A percentile compares a stretch with the other conserved stretches of the same genome.
These are phyloP conservation scores for Tricholoma flavovirens DNA, from an alignment of 768 basidiomycete genomes.

Conservation along the genomic window DNA sequence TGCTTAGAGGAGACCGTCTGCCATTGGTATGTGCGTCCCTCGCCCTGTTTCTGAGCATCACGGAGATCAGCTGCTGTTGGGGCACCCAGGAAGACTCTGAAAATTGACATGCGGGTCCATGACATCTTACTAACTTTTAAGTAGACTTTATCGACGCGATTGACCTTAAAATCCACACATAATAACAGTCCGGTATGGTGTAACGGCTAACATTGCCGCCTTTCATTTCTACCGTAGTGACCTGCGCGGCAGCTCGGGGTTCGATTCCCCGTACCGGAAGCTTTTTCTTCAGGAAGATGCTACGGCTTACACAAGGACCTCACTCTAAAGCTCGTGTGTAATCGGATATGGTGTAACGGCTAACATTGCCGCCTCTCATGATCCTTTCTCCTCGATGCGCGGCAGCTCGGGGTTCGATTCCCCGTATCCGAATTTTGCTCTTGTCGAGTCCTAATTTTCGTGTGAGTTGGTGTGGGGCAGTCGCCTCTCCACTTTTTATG, in stretches of 20 bases:
- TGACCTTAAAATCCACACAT: too few relatives aligned
- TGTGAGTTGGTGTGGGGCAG: too few relatives aligned
- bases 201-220: conserved; percentile 59
- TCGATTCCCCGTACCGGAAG: conserved; percentile 53
- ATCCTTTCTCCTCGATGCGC: conserved; percentile 15
- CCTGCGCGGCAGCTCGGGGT: conserved; percentile 48
- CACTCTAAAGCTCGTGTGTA: not conserved
- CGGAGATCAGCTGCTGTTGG: conserved; percentile 31
- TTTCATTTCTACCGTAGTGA: conserved; percentile 25
- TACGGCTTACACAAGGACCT: too few relatives aligned
- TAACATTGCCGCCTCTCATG: conserved; percentile 61
- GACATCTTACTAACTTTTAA: too few relatives aligned
- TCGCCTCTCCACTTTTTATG: too few relatives aligned
- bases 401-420: conserved; percentile 55
- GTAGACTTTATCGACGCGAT: too few relatives aligned
- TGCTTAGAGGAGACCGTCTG: conserved; percentile 33
- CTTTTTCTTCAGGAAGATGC: conserved; percentile 9
- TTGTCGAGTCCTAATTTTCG: too few relatives aligned
- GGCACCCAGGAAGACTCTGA: conserved; percentile 52
- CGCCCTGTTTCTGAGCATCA: conserved; percentile 25
- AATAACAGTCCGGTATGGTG: conserved; percentile 45
- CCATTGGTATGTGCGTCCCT: conserved; percentile 39
- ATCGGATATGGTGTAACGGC: conserved; percentile 54
- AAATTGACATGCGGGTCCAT: conserved; percentile 13
- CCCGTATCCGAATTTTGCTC: conserved; percentile 39